Percentiles rank a stretch among this genome's conserved stretches.
Evolutionary conservation across 768 basidiomycete species (phyloP).

Genomic region (Cyathus striatus): DNA sequence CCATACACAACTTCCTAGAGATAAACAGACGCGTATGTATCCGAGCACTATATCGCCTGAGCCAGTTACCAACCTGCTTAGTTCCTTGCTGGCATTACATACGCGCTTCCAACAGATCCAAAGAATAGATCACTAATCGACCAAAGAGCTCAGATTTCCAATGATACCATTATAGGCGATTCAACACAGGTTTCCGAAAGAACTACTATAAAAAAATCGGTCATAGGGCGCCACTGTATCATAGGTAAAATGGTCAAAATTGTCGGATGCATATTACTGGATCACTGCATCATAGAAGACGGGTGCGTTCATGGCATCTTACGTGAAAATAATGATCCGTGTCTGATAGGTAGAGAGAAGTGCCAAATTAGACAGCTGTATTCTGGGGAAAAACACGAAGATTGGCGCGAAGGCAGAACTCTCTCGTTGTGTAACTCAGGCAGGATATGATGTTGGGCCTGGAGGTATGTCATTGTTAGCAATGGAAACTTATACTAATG

Average conservation of each 20-base stretch:
- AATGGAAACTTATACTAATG: slow-evolving; percentile 1
- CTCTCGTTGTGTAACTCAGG: slow-evolving; percentile 65
- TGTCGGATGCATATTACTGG: slow-evolving; percentile 75
- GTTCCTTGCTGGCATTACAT: slow-evolving; percentile 50
- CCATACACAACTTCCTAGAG: slow-evolving; percentile 70
- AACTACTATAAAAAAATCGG: slow-evolving; percentile 72
- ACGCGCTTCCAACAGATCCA: slow-evolving; percentile 52
- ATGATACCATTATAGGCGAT: slow-evolving; percentile 76
- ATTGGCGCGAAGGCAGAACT: slow-evolving; percentile 69
- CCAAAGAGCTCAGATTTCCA: slow-evolving; percentile 76
- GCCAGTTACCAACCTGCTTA: slow-evolving; percentile 14
- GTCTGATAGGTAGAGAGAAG: slow-evolving; percentile 25
- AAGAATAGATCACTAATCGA: slow-evolving; percentile 69
- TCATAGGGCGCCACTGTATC: slow-evolving; percentile 78
- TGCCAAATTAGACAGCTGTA: slow-evolving; percentile 71
- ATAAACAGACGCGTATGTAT: slow-evolving; percentile 68
- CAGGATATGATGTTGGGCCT: slow-evolving; percentile 66
- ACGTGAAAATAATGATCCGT: not conserved
- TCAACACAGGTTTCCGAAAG: slow-evolving; percentile 81
- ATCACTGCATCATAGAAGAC: slow-evolving; percentile 85
- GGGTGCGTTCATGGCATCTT: slow-evolving; percentile 56
- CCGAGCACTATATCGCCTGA: not conserved
- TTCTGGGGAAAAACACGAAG: slow-evolving; percentile 70
- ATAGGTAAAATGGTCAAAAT: slow-evolving; percentile 86
- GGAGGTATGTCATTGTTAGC: slow-evolving; percentile 39